Base-by-base conservation (phyloP, 1,284 basidiomycete genomes). In the Boletus sp. region DNA sequence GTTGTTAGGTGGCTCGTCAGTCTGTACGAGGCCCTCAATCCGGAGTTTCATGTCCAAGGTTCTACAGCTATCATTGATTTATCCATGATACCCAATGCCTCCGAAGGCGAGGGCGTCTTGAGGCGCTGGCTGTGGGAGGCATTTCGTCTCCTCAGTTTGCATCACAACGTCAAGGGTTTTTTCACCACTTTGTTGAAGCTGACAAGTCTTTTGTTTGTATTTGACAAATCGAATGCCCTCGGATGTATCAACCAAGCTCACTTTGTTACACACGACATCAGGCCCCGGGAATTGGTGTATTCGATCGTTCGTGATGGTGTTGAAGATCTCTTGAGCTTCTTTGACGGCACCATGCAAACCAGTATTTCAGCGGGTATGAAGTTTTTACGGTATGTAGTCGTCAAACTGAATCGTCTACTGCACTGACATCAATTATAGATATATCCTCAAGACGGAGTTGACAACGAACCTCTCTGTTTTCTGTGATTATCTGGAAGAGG, bases 401-500 rank as follows among this genome's bases (percentile, higher is more conserved):
- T 23, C 28, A 56, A 27, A 60, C 1, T 5, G 38, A 3, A 47
- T 19, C 23, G 23, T 23, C 44, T 37, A 0, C 54, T 3, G 28
- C 28, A 50, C 46, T 58, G 23, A 65, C n/a, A n/a, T n/a, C n/a
- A n/a, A n/a, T n/a, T n/a, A n/a, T n/a, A n/a, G n/a, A n/a, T n/a
- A n/a, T n/a, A n/a, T n/a, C n/a, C n/a, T n/a, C n/a, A n/a, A n/a
- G n/a, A n/a, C n/a, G n/a, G n/a, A n/a, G n/a, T n/a, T n/a, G n/a
- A n/a, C n/a, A n/a, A n/a, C n/a, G n/a, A n/a, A n/a, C n/a, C n/a
- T n/a, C n/a, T 77, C 73, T 11, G 71, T 79, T 2, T 66, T 85
- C 1, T 84, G 83, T 56, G 78, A 83, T 54, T 67, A 79, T 30
- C 59, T 83, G 38, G 85, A 86, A 49, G 68, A 72, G 27, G 64